Percentiles rank a stretch among this genome's conserved stretches.
These are phyloP conservation scores for Ustilago hordei DNA, from an alignment of 1,284 basidiomycete genomes.

Conservation along the genomic window DNA sequence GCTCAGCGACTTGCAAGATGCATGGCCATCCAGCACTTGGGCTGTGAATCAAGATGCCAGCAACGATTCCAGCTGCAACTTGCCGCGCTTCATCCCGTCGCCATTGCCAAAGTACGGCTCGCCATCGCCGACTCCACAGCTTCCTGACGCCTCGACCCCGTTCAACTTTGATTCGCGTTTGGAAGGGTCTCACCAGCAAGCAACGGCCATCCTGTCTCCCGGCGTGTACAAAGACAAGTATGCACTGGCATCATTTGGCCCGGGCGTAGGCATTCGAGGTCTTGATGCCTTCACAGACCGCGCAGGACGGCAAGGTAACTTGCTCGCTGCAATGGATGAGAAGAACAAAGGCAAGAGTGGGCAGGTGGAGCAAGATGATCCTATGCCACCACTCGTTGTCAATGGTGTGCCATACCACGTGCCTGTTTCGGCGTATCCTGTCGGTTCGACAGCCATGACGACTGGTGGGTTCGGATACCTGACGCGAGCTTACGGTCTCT, in stretches of 20 bases:
- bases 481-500: constrained; percentile 81
- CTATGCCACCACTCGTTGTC: constrained; percentile 32
- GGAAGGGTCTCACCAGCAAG: constrained; percentile 15
- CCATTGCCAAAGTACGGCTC: constrained; percentile 39
- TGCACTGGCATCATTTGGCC: constrained; percentile 54
- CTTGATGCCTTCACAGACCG: constrained; percentile 58
- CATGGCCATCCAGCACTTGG: constrained; percentile 48
- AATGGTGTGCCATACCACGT: constrained; percentile 62
- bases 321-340: constrained; percentile 23
- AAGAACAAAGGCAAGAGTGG: constrained; percentile 42
- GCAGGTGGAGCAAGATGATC: constrained; percentile 14
- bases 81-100: constrained; percentile 48
- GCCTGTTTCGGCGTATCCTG: constrained; percentile 71
- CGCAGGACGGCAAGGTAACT: constrained; percentile 53
- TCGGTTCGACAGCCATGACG: constrained; percentile 82
- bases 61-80: constrained; percentile 27
- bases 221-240: constrained; percentile 56
- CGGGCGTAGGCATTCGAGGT: constrained; percentile 53
- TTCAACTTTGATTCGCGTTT: constrained; percentile 38
- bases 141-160: constrained; percentile 14
- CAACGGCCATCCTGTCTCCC: constrained; percentile 44
- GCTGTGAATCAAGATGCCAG: constrained; percentile 36
- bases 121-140: constrained; percentile 31
- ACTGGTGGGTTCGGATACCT: constrained; percentile 90
- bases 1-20: constrained; percentile 46